phyloP scores from a whole-genome alignment of 805 yeast genomes.

The Myxozyma neglecta region DNA sequence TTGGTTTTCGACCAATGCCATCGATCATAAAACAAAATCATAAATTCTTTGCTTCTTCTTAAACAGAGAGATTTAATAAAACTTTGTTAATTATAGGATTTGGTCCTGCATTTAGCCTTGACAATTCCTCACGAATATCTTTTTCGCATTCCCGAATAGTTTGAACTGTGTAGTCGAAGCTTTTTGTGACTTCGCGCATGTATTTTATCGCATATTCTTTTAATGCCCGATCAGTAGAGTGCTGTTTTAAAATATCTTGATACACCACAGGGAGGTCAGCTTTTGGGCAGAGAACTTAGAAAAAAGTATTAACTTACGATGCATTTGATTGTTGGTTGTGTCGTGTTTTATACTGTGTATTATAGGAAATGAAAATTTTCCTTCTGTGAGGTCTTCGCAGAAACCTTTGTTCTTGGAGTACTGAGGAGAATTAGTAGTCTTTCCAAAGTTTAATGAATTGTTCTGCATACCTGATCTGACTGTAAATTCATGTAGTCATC shows the following conservation, averaged over 20 bases:
- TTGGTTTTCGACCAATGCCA: too few relatives aligned
- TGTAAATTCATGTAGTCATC: slow-evolving; percentile 79
- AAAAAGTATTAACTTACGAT: slow-evolving; percentile 34
- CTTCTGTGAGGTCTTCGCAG: slow-evolving; percentile 86
- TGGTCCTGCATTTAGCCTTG: slow-evolving; percentile 9
- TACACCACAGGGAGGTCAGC: slow-evolving; percentile 12
- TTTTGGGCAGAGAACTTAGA: neutral
- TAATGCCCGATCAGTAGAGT: slow-evolving; percentile 51
- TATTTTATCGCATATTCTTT: slow-evolving; percentile 54
- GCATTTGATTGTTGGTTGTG: slow-evolving; percentile 44
- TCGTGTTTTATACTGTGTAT: slow-evolving; percentile 58
- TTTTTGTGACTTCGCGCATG: slow-evolving; percentile 44
- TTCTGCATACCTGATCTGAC: slow-evolving; percentile 38
- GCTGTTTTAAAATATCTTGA: slow-evolving; percentile 51
- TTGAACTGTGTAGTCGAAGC: slow-evolving; percentile 44
- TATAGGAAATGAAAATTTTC: slow-evolving; percentile 84
- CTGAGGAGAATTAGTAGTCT: slow-evolving; percentile 20
- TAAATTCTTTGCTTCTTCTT: neutral
- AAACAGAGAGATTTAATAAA: slow-evolving; percentile 6
- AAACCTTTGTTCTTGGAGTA: slow-evolving; percentile 67
- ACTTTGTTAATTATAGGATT: slow-evolving; percentile 25
- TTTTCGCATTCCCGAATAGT: slow-evolving; percentile 16
- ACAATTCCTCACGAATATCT: slow-evolving; percentile 16
- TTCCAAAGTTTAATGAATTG: neutral
- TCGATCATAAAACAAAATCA: too few relatives aligned